Evolutionary conservation across 2,329 filamentous ascomycete species (phyloP).

Genomic region (Colletotrichum sp.): DNA sequence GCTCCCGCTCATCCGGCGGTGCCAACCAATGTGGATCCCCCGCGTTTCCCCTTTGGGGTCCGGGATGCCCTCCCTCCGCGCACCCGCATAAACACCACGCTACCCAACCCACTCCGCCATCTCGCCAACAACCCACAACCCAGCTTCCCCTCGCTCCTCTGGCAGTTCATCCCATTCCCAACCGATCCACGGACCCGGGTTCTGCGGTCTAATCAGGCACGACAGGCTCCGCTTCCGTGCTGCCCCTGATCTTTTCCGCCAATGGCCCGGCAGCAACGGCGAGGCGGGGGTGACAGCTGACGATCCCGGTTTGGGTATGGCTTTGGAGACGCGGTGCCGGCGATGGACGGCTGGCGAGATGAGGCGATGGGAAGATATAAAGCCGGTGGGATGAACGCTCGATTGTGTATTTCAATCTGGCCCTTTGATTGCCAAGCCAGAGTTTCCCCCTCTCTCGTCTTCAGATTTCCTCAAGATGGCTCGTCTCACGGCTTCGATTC

Average conservation of each 20-base stretch:
- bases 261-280: not conserved
- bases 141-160: not conserved
- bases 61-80: slow-evolving; percentile 22
- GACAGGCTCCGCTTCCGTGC: not conserved
- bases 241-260: slow-evolving; percentile 5
- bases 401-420: not conserved
- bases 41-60: slow-evolving; percentile 15
- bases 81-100: slow-evolving; percentile 6
- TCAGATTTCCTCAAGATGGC: not conserved
- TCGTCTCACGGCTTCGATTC: not conserved
- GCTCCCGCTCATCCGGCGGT: slow-evolving; percentile 17
- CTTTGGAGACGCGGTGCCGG: not conserved
- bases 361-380: not conserved
- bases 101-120: not conserved
- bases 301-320: not conserved
- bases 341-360: not conserved
- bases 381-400: not conserved
- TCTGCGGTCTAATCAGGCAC: not conserved
- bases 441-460: not conserved
- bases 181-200: not conserved
- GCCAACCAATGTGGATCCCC: not conserved
- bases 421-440: not conserved
- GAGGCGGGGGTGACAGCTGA: not conserved
- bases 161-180: not conserved
- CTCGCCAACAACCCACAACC: not conserved